A percentile compares a stretch with the other conserved stretches of the same genome.
phyloP scores from a whole-genome alignment of 2,329 filamentous ascomycete genomes.

The Ilyonectria robusta region DNA sequence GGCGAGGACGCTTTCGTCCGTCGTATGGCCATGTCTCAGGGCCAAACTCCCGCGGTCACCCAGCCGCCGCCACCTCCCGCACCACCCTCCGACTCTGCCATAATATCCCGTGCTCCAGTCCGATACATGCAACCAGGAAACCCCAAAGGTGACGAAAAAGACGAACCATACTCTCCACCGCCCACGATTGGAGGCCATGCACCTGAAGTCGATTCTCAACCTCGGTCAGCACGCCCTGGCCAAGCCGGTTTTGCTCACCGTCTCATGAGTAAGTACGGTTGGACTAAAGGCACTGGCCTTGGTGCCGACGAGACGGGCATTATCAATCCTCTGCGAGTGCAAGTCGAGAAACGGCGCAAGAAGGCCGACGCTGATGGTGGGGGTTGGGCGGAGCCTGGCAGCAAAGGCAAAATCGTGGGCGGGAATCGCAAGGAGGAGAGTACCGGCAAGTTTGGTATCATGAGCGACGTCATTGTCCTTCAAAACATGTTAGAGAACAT shows the following conservation, averaged over 20 bases:
- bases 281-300: constrained; percentile 88
- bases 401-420: constrained; percentile 85
- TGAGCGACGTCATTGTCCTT: constrained; percentile 87
- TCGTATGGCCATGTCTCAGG: constrained; percentile 70
- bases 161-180: constrained; percentile 59
- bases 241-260: constrained; percentile 89
- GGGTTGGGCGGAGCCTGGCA: constrained; percentile 79
- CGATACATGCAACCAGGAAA: constrained; percentile 69
- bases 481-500: constrained; percentile 89
- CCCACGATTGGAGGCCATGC: constrained; percentile 63
- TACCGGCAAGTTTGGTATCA: constrained; percentile 73
- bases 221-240: constrained; percentile 78
- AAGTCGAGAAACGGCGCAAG: constrained; percentile 89
- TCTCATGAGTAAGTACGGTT: constrained; percentile 94
- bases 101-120: constrained; percentile 84
- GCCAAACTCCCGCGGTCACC: constrained; percentile 51
- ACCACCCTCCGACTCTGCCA: constrained; percentile 62
- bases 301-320: constrained; percentile 89
- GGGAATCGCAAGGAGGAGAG: constrained; percentile 70
- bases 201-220: constrained; percentile 57
- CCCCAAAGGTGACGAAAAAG: constrained; percentile 53
- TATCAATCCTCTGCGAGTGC: constrained; percentile 83
- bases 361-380: constrained; percentile 83
- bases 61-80: constrained; percentile 53
- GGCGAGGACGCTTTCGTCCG: constrained; percentile 80